Percentiles rank a stretch among this genome's conserved stretches.
Conservation (phyloP, 768 basidiomycete species). For the Boletus sensibilis region DNA sequence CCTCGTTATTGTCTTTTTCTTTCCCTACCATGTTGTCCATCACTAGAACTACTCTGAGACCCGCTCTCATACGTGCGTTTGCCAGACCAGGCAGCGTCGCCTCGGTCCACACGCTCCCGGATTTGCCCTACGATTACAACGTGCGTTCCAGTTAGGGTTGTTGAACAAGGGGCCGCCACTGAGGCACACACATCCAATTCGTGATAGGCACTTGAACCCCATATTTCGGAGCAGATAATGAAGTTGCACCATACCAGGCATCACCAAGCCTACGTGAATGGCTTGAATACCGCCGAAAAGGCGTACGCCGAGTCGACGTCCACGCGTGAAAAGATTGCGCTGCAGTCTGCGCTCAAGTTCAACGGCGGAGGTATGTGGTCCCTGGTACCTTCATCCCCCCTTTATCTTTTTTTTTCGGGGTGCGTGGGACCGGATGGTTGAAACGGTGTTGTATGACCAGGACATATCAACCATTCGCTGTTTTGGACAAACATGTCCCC, state of each 20-base stretch:
- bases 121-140: conserved; percentile 78
- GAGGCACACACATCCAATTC: neutral
- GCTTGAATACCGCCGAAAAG: conserved; percentile 90
- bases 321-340: conserved; percentile 71
- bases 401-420: neutral
- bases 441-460: conserved; percentile 23
- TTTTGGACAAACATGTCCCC: conserved; percentile 99
- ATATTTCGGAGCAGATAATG: conserved; percentile 93
- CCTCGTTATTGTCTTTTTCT: neutral
- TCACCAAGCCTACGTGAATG: conserved; percentile 91
- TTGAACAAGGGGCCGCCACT: neutral
- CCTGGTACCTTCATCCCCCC: rapidly evolving
- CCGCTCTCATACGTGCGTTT: conserved; percentile 46
- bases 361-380: conserved; percentile 80
- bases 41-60: conserved; percentile 43
- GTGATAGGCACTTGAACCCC: conserved; percentile 85
- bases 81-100: conserved; percentile 41
- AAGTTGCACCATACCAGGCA: conserved; percentile 89
- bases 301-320: conserved; percentile 65
- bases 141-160: conserved; percentile 38
- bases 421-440: too few relatives aligned
- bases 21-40: conserved; percentile 45
- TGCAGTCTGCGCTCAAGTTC: conserved; percentile 94
- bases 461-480: conserved; percentile 92
- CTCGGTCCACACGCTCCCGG: conserved; percentile 69